A percentile compares a stretch with the other conserved stretches of the same genome.
These are phyloP conservation scores for Alternaria sp. DNA, from an alignment of 2,329 filamentous ascomycete genomes.

Conservation along the genomic window DNA sequence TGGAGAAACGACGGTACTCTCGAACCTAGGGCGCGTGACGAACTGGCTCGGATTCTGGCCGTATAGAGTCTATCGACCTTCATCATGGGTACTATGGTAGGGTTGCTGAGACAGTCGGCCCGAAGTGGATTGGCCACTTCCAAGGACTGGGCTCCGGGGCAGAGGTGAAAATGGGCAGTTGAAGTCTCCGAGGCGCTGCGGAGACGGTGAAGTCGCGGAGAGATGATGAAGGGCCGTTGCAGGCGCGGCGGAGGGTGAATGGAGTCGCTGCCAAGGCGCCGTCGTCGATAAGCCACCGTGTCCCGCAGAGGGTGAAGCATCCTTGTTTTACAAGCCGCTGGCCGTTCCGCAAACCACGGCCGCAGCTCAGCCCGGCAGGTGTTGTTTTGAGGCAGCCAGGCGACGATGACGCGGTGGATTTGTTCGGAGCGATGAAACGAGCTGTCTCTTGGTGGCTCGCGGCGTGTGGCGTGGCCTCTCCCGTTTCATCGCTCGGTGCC, in stretches of 20 bases:
- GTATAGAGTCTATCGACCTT: not conserved
- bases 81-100: not conserved
- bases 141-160: conserved; percentile 18
- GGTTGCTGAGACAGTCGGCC: conserved; percentile 13
- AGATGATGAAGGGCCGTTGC: conserved; percentile 14
- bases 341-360: conserved; percentile 17
- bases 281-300: conserved; percentile 6
- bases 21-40: conserved; percentile 2
- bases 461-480: conserved; percentile 27
- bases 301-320: not conserved
- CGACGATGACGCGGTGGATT: conserved; percentile 28
- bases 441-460: conserved; percentile 22
- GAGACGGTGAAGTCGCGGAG: conserved; percentile 14
- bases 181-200: conserved; percentile 5
- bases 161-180: conserved; percentile 7
- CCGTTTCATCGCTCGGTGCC: conserved; percentile 31
- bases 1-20: not conserved
- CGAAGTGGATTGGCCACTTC: conserved; percentile 18
- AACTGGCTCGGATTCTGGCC: conserved; percentile 6
- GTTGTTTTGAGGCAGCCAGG: conserved; percentile 9
- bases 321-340: conserved; percentile 17
- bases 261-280: conserved; percentile 6
- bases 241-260: conserved; percentile 7
- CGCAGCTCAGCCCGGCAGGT: not conserved
- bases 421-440: conserved; percentile 38